Conservation (phyloP, 768 basidiomycete species). For the Lentinula detonsa region DNA sequence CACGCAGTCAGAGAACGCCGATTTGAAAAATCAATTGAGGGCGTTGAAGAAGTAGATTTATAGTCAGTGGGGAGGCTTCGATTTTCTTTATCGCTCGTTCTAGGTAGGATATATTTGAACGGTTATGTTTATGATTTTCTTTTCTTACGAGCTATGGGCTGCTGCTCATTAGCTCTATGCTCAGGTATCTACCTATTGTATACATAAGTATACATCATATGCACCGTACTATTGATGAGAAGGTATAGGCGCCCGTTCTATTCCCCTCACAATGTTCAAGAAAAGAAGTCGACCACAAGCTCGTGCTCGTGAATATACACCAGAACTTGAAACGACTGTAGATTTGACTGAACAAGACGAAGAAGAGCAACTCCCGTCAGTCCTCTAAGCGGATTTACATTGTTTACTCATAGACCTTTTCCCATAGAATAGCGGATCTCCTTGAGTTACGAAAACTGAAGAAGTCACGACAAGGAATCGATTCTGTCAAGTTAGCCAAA, state of each 20-base stretch:
- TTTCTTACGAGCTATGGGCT: no score
- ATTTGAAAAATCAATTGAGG: slow-evolving; percentile 65
- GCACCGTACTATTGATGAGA: no score
- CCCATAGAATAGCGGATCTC: slow-evolving; percentile 67
- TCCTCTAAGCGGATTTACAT: slow-evolving; percentile 6
- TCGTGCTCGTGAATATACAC: slow-evolving; percentile 45
- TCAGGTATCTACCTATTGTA: no score
- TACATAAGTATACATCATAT: no score
- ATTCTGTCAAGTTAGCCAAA: slow-evolving; percentile 74
- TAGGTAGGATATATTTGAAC: neutral
- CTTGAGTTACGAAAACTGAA: slow-evolving; percentile 78
- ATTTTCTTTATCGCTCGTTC: no score
- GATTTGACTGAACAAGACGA: slow-evolving; percentile 26
- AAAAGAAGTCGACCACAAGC: slow-evolving; percentile 66
- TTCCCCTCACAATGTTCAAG: slow-evolving; percentile 49
- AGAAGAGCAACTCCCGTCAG: slow-evolving; percentile 47
- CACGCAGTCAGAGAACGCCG: slow-evolving; percentile 74
- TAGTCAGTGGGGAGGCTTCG: neutral
- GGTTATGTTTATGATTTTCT: neutral
- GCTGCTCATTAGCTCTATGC: no score
- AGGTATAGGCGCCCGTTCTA: neutral
- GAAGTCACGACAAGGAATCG: slow-evolving; percentile 75
- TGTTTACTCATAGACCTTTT: neutral
- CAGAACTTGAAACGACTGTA: slow-evolving; percentile 30
- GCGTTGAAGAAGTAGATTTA: slow-evolving; percentile 39